Base-by-base conservation (phyloP, 139 green algal genomes). In the Zygnema cylindricum region DNA sequence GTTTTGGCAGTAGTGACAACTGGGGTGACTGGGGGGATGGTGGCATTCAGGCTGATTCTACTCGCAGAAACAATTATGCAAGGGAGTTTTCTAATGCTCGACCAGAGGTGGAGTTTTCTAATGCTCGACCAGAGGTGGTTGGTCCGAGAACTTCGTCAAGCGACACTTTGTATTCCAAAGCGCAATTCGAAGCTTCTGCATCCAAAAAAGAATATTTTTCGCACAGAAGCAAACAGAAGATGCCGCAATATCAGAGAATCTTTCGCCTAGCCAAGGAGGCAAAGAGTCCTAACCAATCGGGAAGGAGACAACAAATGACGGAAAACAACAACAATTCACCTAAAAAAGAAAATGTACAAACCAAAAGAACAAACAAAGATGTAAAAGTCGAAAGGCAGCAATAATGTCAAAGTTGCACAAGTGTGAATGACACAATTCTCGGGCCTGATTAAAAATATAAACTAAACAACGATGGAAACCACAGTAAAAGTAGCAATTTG, bases 201-300 rank as follows among this genome's bases (percentile, higher is more conserved):
- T 63, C 85, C 30, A 82, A 88, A 57, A 99, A 99, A 92, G 97
- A 99, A 35, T 88, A 30, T 99, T 98, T 86, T 99, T 99, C 41
- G 90, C 92, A 0, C 92, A 94, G n/a, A 97, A 96, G 87, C 71
- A 93, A 93, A 92, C 95, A 90, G 95, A 98, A 85, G 99, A 99
- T 87, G 95, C 96, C 1, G 86, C 25, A 32, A 91, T 93, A 36
- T 94, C 96, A 0, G 97, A 98, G 16, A 89, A 90, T 33, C 36
- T 99, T 41, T 92, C 94, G 0, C 97, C 97, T 55, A 98, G 69
- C 92, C 96, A 98, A 93, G 96, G 97, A 40, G 97, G 97, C 75
- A 99, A 99, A 93, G n/a, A n/a, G n/a, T n/a, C n/a, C n/a, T n/a
- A n/a, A n/a, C n/a, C n/a, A n/a, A n/a, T n/a, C n/a, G n/a, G n/a